phyloP scores from a whole-genome alignment of 2,329 filamentous ascomycete species.

The Exserohilum turcica region DNA sequence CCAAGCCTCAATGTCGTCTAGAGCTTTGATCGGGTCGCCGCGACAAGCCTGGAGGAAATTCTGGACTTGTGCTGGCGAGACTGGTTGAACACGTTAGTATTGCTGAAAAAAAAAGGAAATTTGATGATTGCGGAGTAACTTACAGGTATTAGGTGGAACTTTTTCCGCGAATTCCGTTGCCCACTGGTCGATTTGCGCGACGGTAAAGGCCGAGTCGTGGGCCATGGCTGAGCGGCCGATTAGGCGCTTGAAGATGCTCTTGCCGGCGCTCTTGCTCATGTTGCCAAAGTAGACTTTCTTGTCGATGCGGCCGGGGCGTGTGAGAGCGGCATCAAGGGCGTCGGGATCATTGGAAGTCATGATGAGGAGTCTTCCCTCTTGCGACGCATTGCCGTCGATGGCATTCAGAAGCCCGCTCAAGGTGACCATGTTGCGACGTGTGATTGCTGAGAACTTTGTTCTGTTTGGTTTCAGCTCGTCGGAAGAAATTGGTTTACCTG shows the following conservation, averaged over 20 bases:
- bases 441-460: neutral
- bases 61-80: slow-evolving; percentile 43
- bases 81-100: neutral
- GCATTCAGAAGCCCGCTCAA: slow-evolving; percentile 75
- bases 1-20: slow-evolving; percentile 29
- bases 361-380: slow-evolving; percentile 77
- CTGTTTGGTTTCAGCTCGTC: neutral
- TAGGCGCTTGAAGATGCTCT: slow-evolving; percentile 39
- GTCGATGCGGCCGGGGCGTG: slow-evolving; percentile 74
- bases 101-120: neutral
- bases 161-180: slow-evolving; percentile 33
- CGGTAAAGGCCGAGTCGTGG: slow-evolving; percentile 22
- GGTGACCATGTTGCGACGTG: slow-evolving; percentile 51
- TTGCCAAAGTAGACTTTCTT: slow-evolving; percentile 74
- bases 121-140: neutral
- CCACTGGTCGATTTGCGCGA: slow-evolving; percentile 27
- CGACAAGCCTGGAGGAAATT: slow-evolving; percentile 37
- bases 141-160: slow-evolving; percentile 30
- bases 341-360: slow-evolving; percentile 83
- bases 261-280: slow-evolving; percentile 25
- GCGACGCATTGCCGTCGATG: slow-evolving; percentile 79
- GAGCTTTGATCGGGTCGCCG: slow-evolving; percentile 30
- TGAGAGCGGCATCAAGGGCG: slow-evolving; percentile 72
- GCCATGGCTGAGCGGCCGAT: slow-evolving; percentile 33
- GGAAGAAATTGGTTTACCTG: too few species aligned